Evolutionary conservation across 306 rosid species (phyloP), one percentile per base, ranked within the genome.

Genomic region (Vicia villosa): DNA sequence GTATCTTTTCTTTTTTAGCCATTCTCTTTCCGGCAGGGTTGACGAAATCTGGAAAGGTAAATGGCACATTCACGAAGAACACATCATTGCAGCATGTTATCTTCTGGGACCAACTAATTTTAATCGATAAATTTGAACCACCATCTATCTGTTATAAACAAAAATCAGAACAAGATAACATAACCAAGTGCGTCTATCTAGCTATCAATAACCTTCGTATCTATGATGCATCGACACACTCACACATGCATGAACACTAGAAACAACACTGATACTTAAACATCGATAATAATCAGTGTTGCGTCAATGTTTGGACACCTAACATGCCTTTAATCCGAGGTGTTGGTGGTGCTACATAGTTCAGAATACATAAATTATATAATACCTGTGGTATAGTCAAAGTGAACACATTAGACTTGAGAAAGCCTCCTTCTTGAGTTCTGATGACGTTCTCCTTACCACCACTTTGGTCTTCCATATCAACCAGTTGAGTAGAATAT

Each of bases 51-150:
- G 96, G 98, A 73, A 92, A 92, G 52, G 56, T 80, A 77, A 92
- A 89, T 0, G 95, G 96, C 69, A 92, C 81, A 42, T 82, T 77
- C 79, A 89, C 79, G 24, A 76, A 76, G 75, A 86, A 78, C 37
- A 74, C 62, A 6, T 83, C 88, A 21, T 87, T 77, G 45, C 41
- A 13, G 55, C 77, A 74, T 28, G 10, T 28, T 38, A 88, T 52
- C 79, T 92, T 89, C 80, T 92, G 96, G 15, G 88, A 89, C 98
- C 98, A 92, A 55, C 73, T 86, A 63, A 89, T 58, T 63, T 76
- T 84, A 63, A 88, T 75, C 12, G 89, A 81, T 79, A 92, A 60
- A 75, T 62, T 80, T 55, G 88, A 74, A 77, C 95, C 96, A 17
- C 98, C 98, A 22, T 80, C 85, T 30, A 92, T 83, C 95, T 92